Evolutionary conservation across 140 eudicot genomes (phyloP).

Genomic region (Flaveria floridana): DNA sequence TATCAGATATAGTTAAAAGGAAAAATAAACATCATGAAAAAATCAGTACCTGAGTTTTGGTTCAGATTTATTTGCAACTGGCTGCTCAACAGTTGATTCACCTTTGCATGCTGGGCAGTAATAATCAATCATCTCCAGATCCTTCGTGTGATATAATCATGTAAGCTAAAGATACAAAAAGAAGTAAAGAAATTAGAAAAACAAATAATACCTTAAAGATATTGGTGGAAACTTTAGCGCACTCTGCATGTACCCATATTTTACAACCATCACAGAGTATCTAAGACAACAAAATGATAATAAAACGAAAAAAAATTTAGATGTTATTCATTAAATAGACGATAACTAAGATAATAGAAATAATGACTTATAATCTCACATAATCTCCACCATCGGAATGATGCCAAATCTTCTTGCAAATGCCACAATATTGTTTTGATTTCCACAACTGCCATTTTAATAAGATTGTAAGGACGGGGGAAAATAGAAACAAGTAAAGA

Average conservation of each 20-base stretch:
- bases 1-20: not conserved
- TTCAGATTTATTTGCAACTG: constrained; percentile 27
- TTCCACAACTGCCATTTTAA: constrained; percentile 52
- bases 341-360: constrained; percentile 1
- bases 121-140: constrained; percentile 55
- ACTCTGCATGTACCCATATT: constrained; percentile 91
- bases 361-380: constrained; percentile 51
- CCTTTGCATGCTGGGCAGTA: constrained; percentile 78
- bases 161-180: constrained; percentile 8
- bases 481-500: not conserved
- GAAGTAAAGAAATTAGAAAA: not conserved
- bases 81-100: constrained; percentile 32
- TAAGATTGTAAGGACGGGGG: not conserved
- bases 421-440: constrained; percentile 88
- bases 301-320: not conserved
- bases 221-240: constrained; percentile 60
- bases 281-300: constrained; percentile 38
- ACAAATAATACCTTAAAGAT: constrained; percentile 50
- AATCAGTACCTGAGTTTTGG: constrained; percentile 44
- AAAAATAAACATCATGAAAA: constrained; percentile 7
- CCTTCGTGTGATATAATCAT: constrained; percentile 38
- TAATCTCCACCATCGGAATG: constrained; percentile 92
- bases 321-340: not conserved
- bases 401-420: constrained; percentile 91
- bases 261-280: constrained; percentile 94